Evolutionary conservation across 805 yeast species (phyloP).

Genomic region (Metschnikowia cubensis): DNA sequence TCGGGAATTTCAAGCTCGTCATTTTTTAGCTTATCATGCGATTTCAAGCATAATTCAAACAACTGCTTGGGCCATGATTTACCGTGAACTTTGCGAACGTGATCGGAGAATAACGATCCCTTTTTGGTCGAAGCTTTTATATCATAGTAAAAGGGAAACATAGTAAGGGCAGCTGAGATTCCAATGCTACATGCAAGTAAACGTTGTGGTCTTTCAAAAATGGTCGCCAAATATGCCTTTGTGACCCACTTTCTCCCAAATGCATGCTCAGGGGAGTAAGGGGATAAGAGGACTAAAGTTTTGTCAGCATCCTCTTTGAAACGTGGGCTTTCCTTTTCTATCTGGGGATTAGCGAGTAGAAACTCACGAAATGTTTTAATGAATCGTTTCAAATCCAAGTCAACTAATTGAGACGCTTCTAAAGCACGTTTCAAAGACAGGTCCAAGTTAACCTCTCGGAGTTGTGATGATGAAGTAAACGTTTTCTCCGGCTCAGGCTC

Average conservation of each 20-base stretch:
- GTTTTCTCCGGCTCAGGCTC: constrained; percentile 1
- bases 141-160: constrained; percentile 58
- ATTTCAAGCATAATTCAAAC: constrained; percentile 52
- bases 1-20: constrained; percentile 71
- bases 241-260: constrained; percentile 77
- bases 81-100: constrained; percentile 71
- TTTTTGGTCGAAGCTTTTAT: constrained; percentile 45
- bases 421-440: constrained; percentile 15
- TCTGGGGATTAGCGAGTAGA: constrained; percentile 40
- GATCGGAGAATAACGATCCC: constrained; percentile 50
- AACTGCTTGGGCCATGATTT: constrained; percentile 63
- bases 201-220: constrained; percentile 82
- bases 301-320: constrained; percentile 37
- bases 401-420: constrained; percentile 35
- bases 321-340: constrained; percentile 37
- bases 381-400: constrained; percentile 33
- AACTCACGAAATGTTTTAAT: constrained; percentile 42
- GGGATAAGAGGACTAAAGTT: constrained; percentile 62
- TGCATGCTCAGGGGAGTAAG: constrained; percentile 64
- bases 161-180: constrained; percentile 66
- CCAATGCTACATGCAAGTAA: constrained; percentile 75
- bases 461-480: constrained; percentile 4
- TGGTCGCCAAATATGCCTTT: constrained; percentile 58
- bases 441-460: not conserved
- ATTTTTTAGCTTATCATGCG: constrained; percentile 49